Conservation (phyloP, 2,329 filamentous ascomycete genomes). For the Penicillium capsulatum region DNA sequence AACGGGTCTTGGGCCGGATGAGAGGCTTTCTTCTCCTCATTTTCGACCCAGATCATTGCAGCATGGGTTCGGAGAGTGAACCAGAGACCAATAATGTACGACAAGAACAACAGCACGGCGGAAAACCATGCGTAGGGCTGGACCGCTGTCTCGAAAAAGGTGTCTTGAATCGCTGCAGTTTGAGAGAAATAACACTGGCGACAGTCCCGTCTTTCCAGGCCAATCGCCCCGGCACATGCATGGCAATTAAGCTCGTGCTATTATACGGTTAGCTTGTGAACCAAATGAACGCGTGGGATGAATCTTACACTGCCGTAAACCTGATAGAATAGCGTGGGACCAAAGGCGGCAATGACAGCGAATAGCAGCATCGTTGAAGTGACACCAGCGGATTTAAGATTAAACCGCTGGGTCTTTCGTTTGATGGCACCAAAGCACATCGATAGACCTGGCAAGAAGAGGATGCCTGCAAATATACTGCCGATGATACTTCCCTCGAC, state of each 20-base stretch:
- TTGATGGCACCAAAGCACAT: conserved; percentile 99
- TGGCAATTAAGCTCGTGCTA: conserved; percentile 87
- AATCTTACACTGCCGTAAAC: conserved; percentile 81
- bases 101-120: conserved; percentile 78
- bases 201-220: conserved; percentile 59
- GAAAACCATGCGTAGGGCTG: conserved; percentile 90
- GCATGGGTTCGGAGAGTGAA: conserved; percentile 96
- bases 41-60: conserved; percentile 92
- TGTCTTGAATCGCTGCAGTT: conserved; percentile 73
- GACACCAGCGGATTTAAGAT: conserved; percentile 90
- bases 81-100: conserved; percentile 88
- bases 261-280: conserved; percentile 32
- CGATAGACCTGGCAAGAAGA: conserved; percentile 89
- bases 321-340: conserved; percentile 95
- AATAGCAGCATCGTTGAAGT: conserved; percentile 98
- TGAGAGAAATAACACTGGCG: conserved; percentile 93
- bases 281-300: background rate
- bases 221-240: conserved; percentile 54
- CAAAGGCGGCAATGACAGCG: conserved; percentile 90
- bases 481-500: conserved; percentile 97
- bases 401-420: conserved; percentile 97
- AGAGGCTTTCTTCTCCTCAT: conserved; percentile 56
- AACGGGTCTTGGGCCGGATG: conserved; percentile 25
- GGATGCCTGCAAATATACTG: conserved; percentile 93
- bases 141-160: conserved; percentile 86